These are phyloP conservation scores for Mycena haematopus DNA, from an alignment of 768 basidiomycete genomes.

Conservation along the genomic window DNA sequence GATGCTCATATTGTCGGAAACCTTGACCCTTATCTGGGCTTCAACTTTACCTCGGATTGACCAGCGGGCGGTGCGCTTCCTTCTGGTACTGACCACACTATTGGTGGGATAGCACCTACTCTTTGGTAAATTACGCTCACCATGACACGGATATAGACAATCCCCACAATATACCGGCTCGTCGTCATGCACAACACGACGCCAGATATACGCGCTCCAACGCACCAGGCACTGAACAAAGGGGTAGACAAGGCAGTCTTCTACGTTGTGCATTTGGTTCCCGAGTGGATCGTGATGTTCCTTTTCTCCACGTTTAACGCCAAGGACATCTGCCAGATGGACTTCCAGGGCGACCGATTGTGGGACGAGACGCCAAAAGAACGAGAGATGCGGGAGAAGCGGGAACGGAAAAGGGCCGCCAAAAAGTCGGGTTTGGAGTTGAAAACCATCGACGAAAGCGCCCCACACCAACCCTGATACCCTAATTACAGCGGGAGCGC, in stretches of 20 bases:
- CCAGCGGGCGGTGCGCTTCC: slow-evolving; percentile 28
- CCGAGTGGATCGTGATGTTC: slow-evolving; percentile 38
- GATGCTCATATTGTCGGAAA: slow-evolving; percentile 30
- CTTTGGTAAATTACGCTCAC: not conserved
- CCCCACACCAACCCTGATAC: no score
- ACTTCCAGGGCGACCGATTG: slow-evolving; percentile 31
- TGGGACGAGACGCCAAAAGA: no score
- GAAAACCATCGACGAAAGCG: no score
- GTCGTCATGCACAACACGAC: slow-evolving; percentile 39
- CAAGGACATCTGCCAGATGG: slow-evolving; percentile 26
- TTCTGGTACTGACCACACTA: slow-evolving; percentile 31
- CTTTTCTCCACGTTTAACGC: slow-evolving; percentile 34
- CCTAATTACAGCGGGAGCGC: no score
- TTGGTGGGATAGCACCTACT: slow-evolving; percentile 28
- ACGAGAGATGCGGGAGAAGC: no score
- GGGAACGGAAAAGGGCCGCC: no score
- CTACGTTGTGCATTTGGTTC: slow-evolving; percentile 42
- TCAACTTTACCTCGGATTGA: slow-evolving; percentile 33
- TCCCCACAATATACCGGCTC: slow-evolving; percentile 41
- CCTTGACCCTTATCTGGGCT: slow-evolving; percentile 32
- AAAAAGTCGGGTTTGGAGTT: no score
- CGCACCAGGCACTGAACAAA: slow-evolving; percentile 37
- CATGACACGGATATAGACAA: slow-evolving; percentile 20
- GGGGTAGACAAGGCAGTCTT: slow-evolving; percentile 37
- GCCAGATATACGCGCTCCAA: slow-evolving; percentile 32